Base-by-base conservation (phyloP, 139 green algal species). In the Zygnema circumcarinatum region DNA sequence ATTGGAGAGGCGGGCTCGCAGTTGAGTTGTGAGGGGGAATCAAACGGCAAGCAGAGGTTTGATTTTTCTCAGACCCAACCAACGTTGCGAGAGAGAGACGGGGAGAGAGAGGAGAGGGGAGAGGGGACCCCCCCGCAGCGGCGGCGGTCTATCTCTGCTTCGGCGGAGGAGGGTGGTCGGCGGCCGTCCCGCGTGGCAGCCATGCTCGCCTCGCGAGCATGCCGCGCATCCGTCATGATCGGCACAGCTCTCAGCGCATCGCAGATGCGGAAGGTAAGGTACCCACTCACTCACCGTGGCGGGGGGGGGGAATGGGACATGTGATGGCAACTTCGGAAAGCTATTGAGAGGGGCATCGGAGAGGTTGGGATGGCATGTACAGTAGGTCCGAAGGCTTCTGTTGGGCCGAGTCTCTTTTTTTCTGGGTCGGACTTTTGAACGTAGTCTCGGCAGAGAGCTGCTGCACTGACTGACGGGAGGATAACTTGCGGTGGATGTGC, bases 141-240 rank as follows among this genome's bases (percentile, higher is more conserved):
- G n/a, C n/a, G 33, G 16, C 1, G 68, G 52, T 52, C 67, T 29
- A 1, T 41, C 31, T 20, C 1, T 33, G 11, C 40, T 35, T 11
- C 38, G 29, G 74, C 31, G 38, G 74, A 2, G 47, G 72, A 86
- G 33, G 38, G 16, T 62, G 47, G 47, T 62, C n/a, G 86, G 79
- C 81, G 91, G 1, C 88, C 83, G 1, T 78, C 38, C 91, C 96
- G 93, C 74, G 94, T 99, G 47, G 93, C 96, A 2, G 92, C 94
- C 36, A 96, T 99, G 94, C 92, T 99, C 68, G 97, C 97, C 3
- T 96, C 92, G 54, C 93, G 95, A 11, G 97, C 97, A 1, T 99
- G 97, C 54, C 85, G 90, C 16, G 75, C 62, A n/a, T 97, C 94
- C 25, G 95, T 99, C 88, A 99, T 99, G 97, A 98, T 99, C 40